Percentiles rank a stretch among this genome's conserved stretches.
These are phyloP conservation scores for Backusella parvicylindrica DNA, from an alignment of 192 early-diverging fungal species.

Conservation along the genomic window DNA sequence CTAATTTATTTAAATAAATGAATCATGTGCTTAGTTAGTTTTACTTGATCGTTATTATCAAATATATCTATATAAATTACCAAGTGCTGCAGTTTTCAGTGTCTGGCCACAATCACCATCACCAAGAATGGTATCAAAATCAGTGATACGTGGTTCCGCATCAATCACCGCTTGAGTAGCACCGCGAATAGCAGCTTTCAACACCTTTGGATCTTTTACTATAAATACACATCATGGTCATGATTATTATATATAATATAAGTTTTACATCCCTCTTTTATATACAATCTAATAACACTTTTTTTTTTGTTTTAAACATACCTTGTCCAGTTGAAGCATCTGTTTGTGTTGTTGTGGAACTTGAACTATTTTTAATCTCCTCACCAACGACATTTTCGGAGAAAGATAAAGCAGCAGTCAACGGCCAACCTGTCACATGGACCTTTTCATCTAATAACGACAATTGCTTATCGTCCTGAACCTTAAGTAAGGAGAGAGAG, in stretches of 20 bases:
- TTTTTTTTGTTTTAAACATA: not conserved
- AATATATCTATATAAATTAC: conserved; percentile 12
- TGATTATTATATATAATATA: not conserved
- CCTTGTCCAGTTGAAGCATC: not conserved
- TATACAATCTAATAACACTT: not conserved
- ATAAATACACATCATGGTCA: not conserved
- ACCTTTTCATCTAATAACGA: conserved; percentile 55
- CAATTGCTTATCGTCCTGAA: conserved; percentile 45
- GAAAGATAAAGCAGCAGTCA: not conserved
- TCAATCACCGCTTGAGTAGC: conserved; percentile 42
- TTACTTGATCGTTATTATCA: conserved; percentile 5
- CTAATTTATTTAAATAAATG: conserved; percentile 5
- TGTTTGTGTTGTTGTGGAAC: not conserved
- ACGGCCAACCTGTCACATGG: conserved; percentile 58
- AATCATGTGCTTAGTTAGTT: not conserved
- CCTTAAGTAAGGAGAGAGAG: conserved; percentile 63
- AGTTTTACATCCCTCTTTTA: not conserved
- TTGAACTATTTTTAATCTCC: not conserved
- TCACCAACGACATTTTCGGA: not conserved
- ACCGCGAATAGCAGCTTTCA: conserved; percentile 30
- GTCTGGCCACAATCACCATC: conserved; percentile 86
- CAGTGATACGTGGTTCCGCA: conserved; percentile 61
- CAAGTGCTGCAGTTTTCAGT: conserved; percentile 61
- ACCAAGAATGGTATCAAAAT: conserved; percentile 69
- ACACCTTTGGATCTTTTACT: not conserved